Evolutionary conservation across 2,329 filamentous ascomycete species (phyloP).

Genomic region (Calonectria crousiana): DNA sequence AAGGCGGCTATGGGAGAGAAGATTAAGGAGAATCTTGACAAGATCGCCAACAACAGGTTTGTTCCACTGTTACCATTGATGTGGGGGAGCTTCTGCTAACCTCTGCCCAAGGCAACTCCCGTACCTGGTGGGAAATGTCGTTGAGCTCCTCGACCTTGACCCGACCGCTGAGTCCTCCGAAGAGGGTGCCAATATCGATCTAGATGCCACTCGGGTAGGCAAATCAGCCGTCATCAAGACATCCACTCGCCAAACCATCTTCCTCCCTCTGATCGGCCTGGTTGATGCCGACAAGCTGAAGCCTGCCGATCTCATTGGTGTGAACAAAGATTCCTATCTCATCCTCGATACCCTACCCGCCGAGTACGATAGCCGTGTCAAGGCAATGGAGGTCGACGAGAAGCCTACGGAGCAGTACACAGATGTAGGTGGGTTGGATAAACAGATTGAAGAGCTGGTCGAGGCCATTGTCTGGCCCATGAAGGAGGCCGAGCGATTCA

Average conservation of each 20-base stretch:
- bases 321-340: constrained; percentile 99
- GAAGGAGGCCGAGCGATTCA: constrained; percentile 99
- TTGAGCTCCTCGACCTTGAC: constrained; percentile 96
- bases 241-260: constrained; percentile 97
- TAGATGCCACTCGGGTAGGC: constrained; percentile 95
- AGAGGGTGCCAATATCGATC: constrained; percentile 98
- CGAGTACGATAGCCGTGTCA: constrained; percentile 98
- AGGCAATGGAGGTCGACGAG: constrained; percentile 99
- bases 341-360: constrained; percentile 96
- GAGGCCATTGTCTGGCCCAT: constrained; percentile 99
- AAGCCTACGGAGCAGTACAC: constrained; percentile 99
- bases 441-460: constrained; percentile 98
- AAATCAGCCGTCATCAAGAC: constrained; percentile 99
- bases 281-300: constrained; percentile 96
- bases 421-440: constrained; percentile 96
- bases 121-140: constrained; percentile 98
- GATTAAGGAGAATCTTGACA: constrained; percentile 98
- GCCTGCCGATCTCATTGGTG: constrained; percentile 95
- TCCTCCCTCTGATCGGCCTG: constrained; percentile 94
- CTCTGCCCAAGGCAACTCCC: constrained; percentile 81
- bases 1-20: constrained; percentile 97
- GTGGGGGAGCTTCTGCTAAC: constrained; percentile 9
- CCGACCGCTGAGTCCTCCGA: constrained; percentile 96
- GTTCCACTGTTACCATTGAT: constrained; percentile 37
- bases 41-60: constrained; percentile 99